phyloP scores from a whole-genome alignment of 1,284 basidiomycete genomes.

The Puccinia novopanici region DNA sequence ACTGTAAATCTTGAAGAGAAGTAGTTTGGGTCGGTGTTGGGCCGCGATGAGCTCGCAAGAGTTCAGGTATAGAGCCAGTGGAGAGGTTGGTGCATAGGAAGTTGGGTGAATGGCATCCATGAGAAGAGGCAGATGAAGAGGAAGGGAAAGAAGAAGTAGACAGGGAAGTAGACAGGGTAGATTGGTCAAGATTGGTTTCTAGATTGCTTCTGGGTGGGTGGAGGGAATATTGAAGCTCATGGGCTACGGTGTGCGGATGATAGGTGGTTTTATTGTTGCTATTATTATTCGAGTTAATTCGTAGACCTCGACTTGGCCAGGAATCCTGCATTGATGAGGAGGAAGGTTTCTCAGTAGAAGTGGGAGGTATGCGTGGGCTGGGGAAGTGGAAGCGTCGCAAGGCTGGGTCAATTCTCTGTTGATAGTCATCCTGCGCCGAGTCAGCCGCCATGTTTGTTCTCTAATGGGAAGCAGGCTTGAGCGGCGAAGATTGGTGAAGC shows the following conservation, averaged over 20 bases:
- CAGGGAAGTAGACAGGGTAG: not conserved
- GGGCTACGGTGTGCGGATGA: not conserved
- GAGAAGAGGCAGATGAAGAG: not conserved
- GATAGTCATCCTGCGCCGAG: not conserved
- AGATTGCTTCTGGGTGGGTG: not conserved
- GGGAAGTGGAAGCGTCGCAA: not conserved
- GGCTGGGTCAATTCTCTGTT: not conserved
- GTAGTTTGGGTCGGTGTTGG: not conserved
- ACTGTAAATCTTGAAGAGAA: conserved; percentile 5
- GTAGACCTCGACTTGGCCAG: not conserved
- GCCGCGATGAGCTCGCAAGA: not conserved
- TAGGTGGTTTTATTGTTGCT: not conserved
- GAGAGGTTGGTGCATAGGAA: not conserved
- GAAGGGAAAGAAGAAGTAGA: not conserved
- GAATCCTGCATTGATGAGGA: not conserved
- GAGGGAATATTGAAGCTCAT: not conserved
- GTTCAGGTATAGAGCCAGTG: not conserved
- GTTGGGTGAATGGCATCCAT: not conserved
- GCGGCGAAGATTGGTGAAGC: not conserved
- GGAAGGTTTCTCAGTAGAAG: not conserved
- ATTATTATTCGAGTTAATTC: not conserved
- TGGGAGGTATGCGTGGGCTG: not conserved
- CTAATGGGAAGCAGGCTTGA: not conserved
- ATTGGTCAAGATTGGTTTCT: not conserved
- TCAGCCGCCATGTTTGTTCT: not conserved